Conservation (phyloP, 306 rosid species). For the Chamaecrista fasciculata region DNA sequence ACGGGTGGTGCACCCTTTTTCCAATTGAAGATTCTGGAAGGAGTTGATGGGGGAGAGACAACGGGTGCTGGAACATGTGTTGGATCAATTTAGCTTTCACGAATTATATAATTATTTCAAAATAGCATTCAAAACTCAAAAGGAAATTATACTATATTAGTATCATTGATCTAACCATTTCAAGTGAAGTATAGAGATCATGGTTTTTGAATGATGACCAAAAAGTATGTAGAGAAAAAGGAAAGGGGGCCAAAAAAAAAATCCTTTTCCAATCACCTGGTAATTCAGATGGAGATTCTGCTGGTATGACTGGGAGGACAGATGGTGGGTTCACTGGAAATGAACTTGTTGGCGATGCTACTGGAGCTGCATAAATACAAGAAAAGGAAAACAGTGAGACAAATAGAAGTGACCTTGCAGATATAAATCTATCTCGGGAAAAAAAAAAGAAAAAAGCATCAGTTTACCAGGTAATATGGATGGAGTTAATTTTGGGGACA, state of each 20-base stretch:
- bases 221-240: neutral
- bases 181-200: neutral
- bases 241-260: neutral
- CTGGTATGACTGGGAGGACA: constrained; percentile 45
- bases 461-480: constrained; percentile 38
- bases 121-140: neutral
- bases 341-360: constrained; percentile 43
- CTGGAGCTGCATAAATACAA: constrained; percentile 41
- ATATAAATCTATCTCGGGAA: no score
- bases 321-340: constrained; percentile 46
- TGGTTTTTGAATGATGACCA: neutral
- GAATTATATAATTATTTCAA: constrained; percentile 16
- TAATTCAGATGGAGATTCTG: constrained; percentile 41
- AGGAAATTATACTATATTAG: constrained; percentile 1
- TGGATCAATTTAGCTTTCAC: no score
- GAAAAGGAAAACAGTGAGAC: constrained; percentile 22
- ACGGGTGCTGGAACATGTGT: constrained; percentile 53
- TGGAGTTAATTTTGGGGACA: constrained; percentile 33
- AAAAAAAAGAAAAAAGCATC: no score
- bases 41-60: constrained; percentile 56
- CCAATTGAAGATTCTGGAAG: constrained; percentile 42
- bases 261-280: constrained; percentile 41
- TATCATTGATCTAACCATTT: neutral
- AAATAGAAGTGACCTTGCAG: constrained; percentile 13
- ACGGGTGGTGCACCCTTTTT: constrained; percentile 39